A percentile compares a stretch with the other conserved stretches of the same genome.
Evolutionary conservation across 768 basidiomycete genomes (phyloP).

Genomic region (Leccinellum rugosiceps): DNA sequence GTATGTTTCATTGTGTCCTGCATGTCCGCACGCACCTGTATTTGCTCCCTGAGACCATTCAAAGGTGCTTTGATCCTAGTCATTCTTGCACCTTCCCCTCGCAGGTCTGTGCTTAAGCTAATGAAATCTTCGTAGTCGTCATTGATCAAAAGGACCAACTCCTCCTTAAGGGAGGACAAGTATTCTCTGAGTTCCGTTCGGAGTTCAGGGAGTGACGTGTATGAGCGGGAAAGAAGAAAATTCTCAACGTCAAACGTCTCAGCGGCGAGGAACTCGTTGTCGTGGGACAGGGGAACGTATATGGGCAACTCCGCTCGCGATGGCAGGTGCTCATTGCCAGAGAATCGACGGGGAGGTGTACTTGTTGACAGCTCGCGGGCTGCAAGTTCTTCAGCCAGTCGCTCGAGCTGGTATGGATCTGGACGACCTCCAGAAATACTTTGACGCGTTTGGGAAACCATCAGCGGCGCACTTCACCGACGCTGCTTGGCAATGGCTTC

Average conservation of each 20-base stretch:
- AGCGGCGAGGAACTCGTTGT: slow-evolving; percentile 68
- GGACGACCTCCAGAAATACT: slow-evolving; percentile 9
- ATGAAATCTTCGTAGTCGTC: slow-evolving; percentile 99
- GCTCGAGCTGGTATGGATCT: slow-evolving; percentile 67
- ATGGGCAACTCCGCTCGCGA: slow-evolving; percentile 52
- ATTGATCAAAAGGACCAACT: slow-evolving; percentile 93
- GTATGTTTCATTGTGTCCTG: neutral
- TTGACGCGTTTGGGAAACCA: slow-evolving; percentile 18
- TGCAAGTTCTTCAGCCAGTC: slow-evolving; percentile 70
- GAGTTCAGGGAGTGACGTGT: slow-evolving; percentile 84
- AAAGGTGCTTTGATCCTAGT: slow-evolving; percentile 68
- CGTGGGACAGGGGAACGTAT: slow-evolving; percentile 73
- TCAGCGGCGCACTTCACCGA: slow-evolving; percentile 1
- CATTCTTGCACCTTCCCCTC: slow-evolving; percentile 77
- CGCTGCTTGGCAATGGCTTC: slow-evolving; percentile 26
- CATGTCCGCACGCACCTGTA: slow-evolving; percentile 52
- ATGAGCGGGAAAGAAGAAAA: slow-evolving; percentile 83
- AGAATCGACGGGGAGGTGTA: slow-evolving; percentile 8
- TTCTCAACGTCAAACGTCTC: slow-evolving; percentile 76
- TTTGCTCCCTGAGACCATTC: slow-evolving; percentile 54
- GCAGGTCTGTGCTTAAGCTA: slow-evolving; percentile 87
- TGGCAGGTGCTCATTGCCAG: slow-evolving; percentile 7
- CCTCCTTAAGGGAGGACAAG: slow-evolving; percentile 79
- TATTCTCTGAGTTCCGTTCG: slow-evolving; percentile 87
- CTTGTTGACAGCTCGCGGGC: slow-evolving; percentile 43